Base-by-base conservation (phyloP, 768 basidiomycete genomes). In the Tylopilus felleus region DNA sequence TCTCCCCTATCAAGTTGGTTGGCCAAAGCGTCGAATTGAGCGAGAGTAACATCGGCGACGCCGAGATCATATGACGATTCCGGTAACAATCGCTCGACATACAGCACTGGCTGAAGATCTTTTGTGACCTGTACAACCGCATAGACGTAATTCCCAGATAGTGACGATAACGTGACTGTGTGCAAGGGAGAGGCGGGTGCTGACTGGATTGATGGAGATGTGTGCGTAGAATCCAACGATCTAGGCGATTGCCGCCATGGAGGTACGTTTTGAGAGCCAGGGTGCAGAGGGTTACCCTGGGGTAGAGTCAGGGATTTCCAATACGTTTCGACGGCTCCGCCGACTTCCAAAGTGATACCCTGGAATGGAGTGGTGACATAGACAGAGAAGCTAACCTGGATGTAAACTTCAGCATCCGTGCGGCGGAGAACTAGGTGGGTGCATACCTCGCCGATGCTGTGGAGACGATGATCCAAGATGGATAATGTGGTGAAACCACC, bases 241-340 rank as follows among this genome's bases (percentile, higher is more conserved):
- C 45, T 60, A 41, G 71, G 68, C 28, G 67, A 68, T 44, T 68
- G 65, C 27, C 61, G 65, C 69, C 69, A 71, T 8, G 69, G 71
- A 40, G 75, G 71, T 49, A 68, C 70, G 42, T 65, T 73, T 59
- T 70, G 73, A 59, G 31, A 76, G 65, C 47, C 63, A 69, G 52
- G 67, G 66, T 49, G 62, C 65, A 58, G 65, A 50, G 46, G 65
- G 50, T 42, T 69, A 49, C 66, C 60, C 58, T 66, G 65, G 9
- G 68, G 58, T 46, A 70, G 17, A 59, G 71, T 59, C 67, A 71
- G 16, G 72, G 94, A 95, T 73, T 98, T 98, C 97, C 97, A 99
- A 70, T 99, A 99, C 0, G 96, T 99, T 74, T 98, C 95, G 27
- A 98, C 82, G 48, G 90, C 85, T 23, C 97, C 96, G 22, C 94